Base-by-base conservation (phyloP, 192 early-diverging fungal species). In the Entomortierella chlamydospora region DNA sequence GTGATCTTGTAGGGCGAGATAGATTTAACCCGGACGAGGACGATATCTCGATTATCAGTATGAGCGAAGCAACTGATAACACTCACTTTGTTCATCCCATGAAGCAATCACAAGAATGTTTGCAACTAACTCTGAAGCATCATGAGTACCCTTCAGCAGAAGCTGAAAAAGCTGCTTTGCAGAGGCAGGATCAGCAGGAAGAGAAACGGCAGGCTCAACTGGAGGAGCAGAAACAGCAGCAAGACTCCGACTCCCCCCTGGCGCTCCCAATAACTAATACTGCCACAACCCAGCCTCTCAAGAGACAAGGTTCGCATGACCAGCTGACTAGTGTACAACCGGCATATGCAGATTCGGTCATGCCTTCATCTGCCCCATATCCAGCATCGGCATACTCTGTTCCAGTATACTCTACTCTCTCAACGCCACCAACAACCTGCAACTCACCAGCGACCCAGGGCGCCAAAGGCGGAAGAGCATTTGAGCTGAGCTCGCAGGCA, bases 1-100 rank as follows among this genome's bases (percentile, higher is more conserved):
- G 76, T 50, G 76, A 70, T 29, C 37, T 65, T 4, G 68, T 79
- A 18, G 68, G 68, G 11, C 76, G 61, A 41, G 39, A 79, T 2
- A 43, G 76, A 30, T 70, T 79, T 52, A 79, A 79, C 31, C 74
- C 74, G 1, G 76, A 79, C 5, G 76, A 79, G 43, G 76, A 79
- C 31, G 61, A 68, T 4, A 63, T 79, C 15, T 66, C 67, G 8
- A 23, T 70, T 37, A 70, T 66, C 42, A 61, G 50, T 58, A 59
- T 56, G 17, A 49, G 51, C 25, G 45, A 63, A 20, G 49, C 62
- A 13, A 62, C 49, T 8, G 30, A n/a, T 33, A 50, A 29, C 29
- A 50, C 43, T 31, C 10, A 37, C 34, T 7, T 10, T 37, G 4
- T 37, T 37, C 34, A 37, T 7, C 34, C 4, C 34, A 37, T 10